These are phyloP conservation scores for Oenanthe javanica DNA, from an alignment of 140 eudicot species.

Conservation along the genomic window DNA sequence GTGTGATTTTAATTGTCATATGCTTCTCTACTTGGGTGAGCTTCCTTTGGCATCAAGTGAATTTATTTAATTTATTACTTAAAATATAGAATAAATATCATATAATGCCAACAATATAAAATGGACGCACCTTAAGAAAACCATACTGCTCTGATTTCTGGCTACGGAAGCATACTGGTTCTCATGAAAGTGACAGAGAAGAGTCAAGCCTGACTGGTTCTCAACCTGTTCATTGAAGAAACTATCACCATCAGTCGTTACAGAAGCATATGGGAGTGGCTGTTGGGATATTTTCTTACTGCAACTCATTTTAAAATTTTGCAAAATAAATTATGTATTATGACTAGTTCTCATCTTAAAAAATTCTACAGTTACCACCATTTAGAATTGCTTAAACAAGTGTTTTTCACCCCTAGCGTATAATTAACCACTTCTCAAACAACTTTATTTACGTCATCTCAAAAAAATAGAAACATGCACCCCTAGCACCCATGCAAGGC, in stretches of 20 bases:
- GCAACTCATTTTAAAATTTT: background rate
- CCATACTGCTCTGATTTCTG: constrained; percentile 46
- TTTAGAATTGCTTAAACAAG: background rate
- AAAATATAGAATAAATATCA: background rate
- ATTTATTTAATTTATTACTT: background rate
- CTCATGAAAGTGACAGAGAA: constrained; percentile 62
- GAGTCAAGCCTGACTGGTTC: constrained; percentile 60
- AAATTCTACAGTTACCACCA: background rate
- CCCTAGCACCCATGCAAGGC: too few species aligned
- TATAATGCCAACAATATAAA: background rate
- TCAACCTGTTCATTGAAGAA: constrained; percentile 55
- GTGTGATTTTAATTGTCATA: background rate
- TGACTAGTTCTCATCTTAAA: background rate
- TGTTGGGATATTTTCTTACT: background rate
- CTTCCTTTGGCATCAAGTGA: background rate
- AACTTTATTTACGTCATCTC: too few species aligned
- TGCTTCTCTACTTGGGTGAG: background rate
- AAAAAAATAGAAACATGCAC: too few species aligned
- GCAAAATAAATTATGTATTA: background rate
- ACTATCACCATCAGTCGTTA: background rate
- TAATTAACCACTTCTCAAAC: too few species aligned
- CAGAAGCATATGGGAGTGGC: background rate
- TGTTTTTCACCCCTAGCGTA: too few species aligned
- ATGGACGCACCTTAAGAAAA: constrained; percentile 54
- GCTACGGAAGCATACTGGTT: constrained; percentile 53